Evolutionary conservation across 345 rosid genomes (phyloP).

Genomic region (Hibiscus trionum): DNA sequence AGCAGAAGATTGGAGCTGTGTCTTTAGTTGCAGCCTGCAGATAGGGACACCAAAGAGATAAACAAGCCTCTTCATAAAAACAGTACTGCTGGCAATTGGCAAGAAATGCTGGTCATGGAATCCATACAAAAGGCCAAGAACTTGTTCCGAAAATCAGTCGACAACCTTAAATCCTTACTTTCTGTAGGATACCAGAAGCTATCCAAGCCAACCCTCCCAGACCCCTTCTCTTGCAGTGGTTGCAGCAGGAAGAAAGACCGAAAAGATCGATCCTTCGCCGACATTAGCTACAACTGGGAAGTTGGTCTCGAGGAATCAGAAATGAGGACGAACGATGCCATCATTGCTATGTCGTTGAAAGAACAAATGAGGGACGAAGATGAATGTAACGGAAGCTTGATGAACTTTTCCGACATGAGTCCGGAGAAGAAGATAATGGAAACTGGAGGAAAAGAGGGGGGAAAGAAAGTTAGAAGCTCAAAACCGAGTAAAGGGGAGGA

Average conservation of each 20-base stretch:
- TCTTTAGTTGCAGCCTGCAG: conserved; percentile 12
- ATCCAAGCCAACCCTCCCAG: conserved; percentile 15
- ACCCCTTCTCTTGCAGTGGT: conserved; percentile 27
- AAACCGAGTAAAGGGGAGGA: conserved; percentile 18
- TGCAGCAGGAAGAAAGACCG: conserved; percentile 14
- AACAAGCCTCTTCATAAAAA: background rate
- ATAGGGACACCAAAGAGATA: conserved; percentile 1
- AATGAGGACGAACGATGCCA: conserved; percentile 11
- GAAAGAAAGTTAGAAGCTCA: conserved; percentile 19
- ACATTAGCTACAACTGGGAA: conserved; percentile 30
- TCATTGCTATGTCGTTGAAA: background rate
- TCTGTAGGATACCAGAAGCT: conserved; percentile 38
- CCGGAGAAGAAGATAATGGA: conserved; percentile 27
- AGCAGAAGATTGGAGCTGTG: conserved; percentile 5
- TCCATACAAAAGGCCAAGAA: conserved; percentile 49
- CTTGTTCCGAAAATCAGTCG: conserved; percentile 40
- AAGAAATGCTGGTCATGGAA: conserved; percentile 40
- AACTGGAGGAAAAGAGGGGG: conserved; percentile 19
- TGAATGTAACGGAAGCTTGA: conserved; percentile 13
- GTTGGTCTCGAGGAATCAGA: conserved; percentile 24
- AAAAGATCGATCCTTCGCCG: conserved; percentile 22
- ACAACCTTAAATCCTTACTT: conserved; percentile 45
- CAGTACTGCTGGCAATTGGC: background rate
- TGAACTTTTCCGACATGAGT: conserved; percentile 17
- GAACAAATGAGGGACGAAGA: conserved; percentile 17